phyloP scores from a whole-genome alignment of 176 grass and related monocot species.

The Cymbopogon citratus region DNA sequence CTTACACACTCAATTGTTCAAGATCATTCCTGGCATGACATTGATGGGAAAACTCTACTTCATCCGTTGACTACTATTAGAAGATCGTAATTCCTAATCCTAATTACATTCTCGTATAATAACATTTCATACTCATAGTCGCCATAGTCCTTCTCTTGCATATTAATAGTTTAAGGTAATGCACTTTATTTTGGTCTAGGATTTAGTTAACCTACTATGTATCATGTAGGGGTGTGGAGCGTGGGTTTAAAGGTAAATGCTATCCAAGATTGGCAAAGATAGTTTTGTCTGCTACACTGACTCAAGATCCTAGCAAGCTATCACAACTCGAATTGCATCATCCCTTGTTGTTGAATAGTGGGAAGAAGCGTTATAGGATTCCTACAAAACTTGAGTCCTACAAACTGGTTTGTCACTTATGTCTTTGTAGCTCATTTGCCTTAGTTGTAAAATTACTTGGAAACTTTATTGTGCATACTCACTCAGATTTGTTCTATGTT shows the following conservation, averaged over 20 bases:
- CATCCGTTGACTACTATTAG: slow-evolving; percentile 71
- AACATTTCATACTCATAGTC: not conserved
- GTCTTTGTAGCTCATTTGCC: not conserved
- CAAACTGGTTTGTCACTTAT: slow-evolving; percentile 59
- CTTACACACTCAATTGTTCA: slow-evolving; percentile 44
- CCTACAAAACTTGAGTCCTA: slow-evolving; percentile 67
- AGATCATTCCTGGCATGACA: slow-evolving; percentile 21
- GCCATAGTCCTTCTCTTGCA: not conserved
- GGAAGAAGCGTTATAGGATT: slow-evolving; percentile 72
- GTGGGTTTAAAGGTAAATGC: slow-evolving; percentile 80
- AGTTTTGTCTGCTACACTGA: slow-evolving; percentile 85
- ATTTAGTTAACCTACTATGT: slow-evolving; percentile 22
- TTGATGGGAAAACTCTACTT: slow-evolving; percentile 20
- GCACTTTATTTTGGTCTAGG: not conserved
- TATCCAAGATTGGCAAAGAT: slow-evolving; percentile 82
- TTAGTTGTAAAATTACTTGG: not conserved
- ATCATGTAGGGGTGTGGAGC: slow-evolving; percentile 57
- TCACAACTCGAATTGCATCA: slow-evolving; percentile 88
- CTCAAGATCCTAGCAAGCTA: slow-evolving; percentile 98
- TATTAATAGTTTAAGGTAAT: not conserved
- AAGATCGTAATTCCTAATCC: slow-evolving; percentile 55
- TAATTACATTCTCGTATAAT: not conserved
- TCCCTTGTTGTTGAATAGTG: slow-evolving; percentile 84
- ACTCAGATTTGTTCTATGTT: slow-evolving; percentile 13
- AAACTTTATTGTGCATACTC: not conserved